phyloP scores from a whole-genome alignment of 306 rosid species.

The Sophora flavescens region DNA sequence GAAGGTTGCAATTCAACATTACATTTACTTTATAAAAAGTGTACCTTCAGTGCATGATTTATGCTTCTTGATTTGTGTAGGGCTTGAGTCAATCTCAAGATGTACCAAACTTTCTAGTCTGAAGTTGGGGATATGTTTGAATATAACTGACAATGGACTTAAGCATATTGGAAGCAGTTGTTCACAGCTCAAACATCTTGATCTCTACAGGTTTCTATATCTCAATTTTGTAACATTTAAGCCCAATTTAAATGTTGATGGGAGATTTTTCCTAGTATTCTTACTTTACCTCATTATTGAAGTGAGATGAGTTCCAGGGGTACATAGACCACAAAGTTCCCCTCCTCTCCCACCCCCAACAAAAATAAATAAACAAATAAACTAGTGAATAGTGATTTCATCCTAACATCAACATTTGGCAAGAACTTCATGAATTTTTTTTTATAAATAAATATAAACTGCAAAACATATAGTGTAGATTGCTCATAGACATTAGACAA shows the following conservation, averaged over 20 bases:
- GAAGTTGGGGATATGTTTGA: conserved; percentile 67
- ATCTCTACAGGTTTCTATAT: conserved; percentile 64
- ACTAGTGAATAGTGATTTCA: no score
- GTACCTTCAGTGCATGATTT: conserved; percentile 34
- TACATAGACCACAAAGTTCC: not conserved
- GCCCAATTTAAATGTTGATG: not conserved
- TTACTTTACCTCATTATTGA: conserved; percentile 7
- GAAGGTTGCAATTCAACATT: conserved; percentile 57
- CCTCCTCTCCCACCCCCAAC: no score
- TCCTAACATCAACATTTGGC: no score
- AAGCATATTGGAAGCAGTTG: conserved; percentile 58
- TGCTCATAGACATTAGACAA: conserved; percentile 14
- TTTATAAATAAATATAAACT: not conserved
- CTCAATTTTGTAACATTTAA: conserved; percentile 37
- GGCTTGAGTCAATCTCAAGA: conserved; percentile 62
- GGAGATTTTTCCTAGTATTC: not conserved
- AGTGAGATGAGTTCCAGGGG: not conserved
- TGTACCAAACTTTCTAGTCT: conserved; percentile 64
- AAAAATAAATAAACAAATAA: no score
- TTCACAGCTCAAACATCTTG: conserved; percentile 60
- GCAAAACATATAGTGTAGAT: conserved; percentile 4
- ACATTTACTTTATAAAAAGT: not conserved
- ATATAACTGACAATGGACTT: conserved; percentile 66
- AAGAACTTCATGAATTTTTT: not conserved
- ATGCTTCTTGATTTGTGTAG: conserved; percentile 52